phyloP scores from a whole-genome alignment of 2,329 filamentous ascomycete species.

The Claviceps sorghi region DNA sequence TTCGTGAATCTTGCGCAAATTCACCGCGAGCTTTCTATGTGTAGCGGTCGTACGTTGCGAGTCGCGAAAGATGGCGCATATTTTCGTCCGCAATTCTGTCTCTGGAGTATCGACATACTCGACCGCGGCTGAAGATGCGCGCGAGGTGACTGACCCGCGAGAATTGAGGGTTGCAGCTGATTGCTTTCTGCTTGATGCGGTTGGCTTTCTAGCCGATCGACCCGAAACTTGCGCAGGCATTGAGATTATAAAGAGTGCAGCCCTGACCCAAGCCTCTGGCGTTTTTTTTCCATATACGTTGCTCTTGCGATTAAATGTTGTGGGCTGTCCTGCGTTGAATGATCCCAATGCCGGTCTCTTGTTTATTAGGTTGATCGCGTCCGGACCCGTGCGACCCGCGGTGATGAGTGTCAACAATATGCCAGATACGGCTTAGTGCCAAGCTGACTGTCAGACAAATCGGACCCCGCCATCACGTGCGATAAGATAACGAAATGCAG shows the following conservation, averaged over 20 bases:
- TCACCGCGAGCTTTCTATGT: constrained; percentile 79
- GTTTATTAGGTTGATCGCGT: constrained; percentile 16
- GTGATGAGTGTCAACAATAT: constrained; percentile 18
- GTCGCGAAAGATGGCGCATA: constrained; percentile 60
- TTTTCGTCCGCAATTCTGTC: constrained; percentile 56
- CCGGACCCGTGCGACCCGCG: constrained; percentile 7
- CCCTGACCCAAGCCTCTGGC: background rate
- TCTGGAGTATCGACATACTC: constrained; percentile 64
- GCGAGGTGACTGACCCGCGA: constrained; percentile 32
- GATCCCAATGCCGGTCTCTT: constrained; percentile 4
- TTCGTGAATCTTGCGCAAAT: constrained; percentile 80
- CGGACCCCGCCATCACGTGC: constrained; percentile 17
- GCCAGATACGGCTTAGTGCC: constrained; percentile 17
- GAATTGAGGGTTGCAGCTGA: constrained; percentile 23
- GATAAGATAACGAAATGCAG: constrained; percentile 14
- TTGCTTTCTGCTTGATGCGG: constrained; percentile 25
- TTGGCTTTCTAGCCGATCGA: constrained; percentile 31
- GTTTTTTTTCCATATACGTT: background rate
- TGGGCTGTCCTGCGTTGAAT: background rate
- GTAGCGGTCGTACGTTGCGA: constrained; percentile 82
- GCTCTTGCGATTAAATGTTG: background rate
- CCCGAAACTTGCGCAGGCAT: constrained; percentile 38
- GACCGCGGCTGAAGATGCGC: constrained; percentile 40
- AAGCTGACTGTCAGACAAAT: background rate
- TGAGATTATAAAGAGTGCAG: constrained; percentile 1